phyloP scores from a whole-genome alignment of 192 early-diverging fungal genomes.

The Linnemannia zychae region DNA sequence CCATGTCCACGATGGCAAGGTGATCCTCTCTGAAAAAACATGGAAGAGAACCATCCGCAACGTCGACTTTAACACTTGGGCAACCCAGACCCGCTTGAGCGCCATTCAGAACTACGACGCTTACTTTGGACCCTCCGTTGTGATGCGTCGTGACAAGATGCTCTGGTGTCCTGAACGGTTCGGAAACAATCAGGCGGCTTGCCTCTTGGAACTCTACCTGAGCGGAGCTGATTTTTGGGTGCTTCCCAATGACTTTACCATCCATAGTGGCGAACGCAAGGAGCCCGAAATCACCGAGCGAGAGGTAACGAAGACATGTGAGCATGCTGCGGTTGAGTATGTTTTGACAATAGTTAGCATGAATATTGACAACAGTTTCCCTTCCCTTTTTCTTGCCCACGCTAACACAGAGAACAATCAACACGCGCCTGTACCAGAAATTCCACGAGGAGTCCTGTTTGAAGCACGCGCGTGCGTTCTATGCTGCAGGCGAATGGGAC shows the following conservation, averaged over 20 bases:
- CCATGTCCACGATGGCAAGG: conserved; percentile 35
- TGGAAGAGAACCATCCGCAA: conserved; percentile 67
- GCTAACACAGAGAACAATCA: conserved; percentile 56
- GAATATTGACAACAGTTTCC: not conserved
- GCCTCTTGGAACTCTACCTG: conserved; percentile 65
- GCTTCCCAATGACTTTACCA: conserved; percentile 62
- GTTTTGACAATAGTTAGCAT: not conserved
- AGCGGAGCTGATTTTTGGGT: conserved; percentile 70
- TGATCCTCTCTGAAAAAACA: conserved; percentile 64
- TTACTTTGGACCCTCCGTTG: conserved; percentile 69
- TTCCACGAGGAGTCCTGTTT: conserved; percentile 67
- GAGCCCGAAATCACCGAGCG: conserved; percentile 53
- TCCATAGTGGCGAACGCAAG: conserved; percentile 38
- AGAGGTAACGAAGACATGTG: conserved; percentile 45
- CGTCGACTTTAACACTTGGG: conserved; percentile 63
- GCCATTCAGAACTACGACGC: conserved; percentile 67
- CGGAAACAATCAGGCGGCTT: conserved; percentile 67
- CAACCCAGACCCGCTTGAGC: conserved; percentile 53
- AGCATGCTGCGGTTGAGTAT: not conserved
- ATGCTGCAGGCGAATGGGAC: conserved; percentile 63
- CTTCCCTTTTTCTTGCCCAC: not conserved
- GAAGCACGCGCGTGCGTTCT: conserved; percentile 64
- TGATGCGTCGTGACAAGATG: conserved; percentile 61
- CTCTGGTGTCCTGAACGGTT: conserved; percentile 73
- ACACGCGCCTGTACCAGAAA: conserved; percentile 66